Conservation (phyloP, 2,329 filamentous ascomycete species). For the Alternaria tenuissima region DNA sequence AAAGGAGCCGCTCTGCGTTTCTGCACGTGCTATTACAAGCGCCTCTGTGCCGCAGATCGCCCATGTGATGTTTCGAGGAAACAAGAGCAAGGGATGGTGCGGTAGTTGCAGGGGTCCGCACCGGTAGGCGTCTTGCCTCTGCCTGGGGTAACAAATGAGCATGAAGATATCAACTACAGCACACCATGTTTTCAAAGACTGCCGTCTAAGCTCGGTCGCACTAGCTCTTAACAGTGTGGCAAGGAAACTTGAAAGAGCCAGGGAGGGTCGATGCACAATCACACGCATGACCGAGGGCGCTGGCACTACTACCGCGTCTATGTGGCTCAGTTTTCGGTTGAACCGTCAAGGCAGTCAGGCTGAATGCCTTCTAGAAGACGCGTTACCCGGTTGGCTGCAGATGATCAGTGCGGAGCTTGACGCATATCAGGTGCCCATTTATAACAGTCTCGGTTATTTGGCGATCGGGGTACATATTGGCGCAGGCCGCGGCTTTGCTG, state of each 20-base stretch:
- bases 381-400: slow-evolving; percentile 34
- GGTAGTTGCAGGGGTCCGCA: slow-evolving; percentile 21
- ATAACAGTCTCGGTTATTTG: slow-evolving; percentile 47
- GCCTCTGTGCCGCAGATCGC: slow-evolving; percentile 36
- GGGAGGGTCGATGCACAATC: not conserved
- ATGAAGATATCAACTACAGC: slow-evolving; percentile 17
- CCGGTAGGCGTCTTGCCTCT: slow-evolving; percentile 32
- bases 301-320: not conserved
- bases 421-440: slow-evolving; percentile 43
- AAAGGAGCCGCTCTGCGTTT: slow-evolving; percentile 42
- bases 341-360: slow-evolving; percentile 27
- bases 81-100: slow-evolving; percentile 18
- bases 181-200: slow-evolving; percentile 17
- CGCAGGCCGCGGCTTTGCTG: slow-evolving; percentile 24
- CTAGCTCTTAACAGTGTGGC: not conserved
- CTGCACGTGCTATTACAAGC: slow-evolving; percentile 39
- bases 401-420: slow-evolving; percentile 32
- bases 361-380: slow-evolving; percentile 38
- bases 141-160: slow-evolving; percentile 35
- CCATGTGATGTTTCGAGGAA: slow-evolving; percentile 24
- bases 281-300: slow-evolving; percentile 1
- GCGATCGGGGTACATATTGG: slow-evolving; percentile 32
- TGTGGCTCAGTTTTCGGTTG: slow-evolving; percentile 23
- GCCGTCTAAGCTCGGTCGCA: not conserved
- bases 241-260: not conserved